Conservation (phyloP, 2,329 filamentous ascomycete species). For the Fusarium burgessii region DNA sequence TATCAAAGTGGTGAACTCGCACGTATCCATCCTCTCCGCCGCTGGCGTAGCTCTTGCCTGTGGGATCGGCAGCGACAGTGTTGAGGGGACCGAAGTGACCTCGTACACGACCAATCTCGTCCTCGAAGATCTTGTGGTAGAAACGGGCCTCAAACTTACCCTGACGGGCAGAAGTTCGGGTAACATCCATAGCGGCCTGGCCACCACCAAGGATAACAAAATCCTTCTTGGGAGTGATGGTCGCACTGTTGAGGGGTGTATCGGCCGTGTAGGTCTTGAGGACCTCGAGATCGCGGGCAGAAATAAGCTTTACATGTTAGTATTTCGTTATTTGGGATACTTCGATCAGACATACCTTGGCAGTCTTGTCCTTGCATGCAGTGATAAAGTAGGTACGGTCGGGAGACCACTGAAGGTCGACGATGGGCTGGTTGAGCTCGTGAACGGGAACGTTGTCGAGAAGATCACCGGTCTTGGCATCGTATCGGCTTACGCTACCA, state of each 20-base stretch:
- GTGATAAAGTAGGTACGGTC: slow-evolving; percentile 99
- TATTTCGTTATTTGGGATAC: not conserved
- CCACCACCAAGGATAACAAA: slow-evolving; percentile 98
- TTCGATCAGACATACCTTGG: slow-evolving; percentile 71
- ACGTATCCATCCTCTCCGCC: slow-evolving; percentile 99
- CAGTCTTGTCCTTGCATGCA: slow-evolving; percentile 96
- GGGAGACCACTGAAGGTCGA: slow-evolving; percentile 92
- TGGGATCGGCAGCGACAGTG: slow-evolving; percentile 93
- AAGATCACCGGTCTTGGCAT: slow-evolving; percentile 90
- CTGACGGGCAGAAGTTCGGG: slow-evolving; percentile 90
- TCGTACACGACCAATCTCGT: slow-evolving; percentile 96
- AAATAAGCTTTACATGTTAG: slow-evolving; percentile 71
- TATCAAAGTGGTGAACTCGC: slow-evolving; percentile 98
- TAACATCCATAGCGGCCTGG: slow-evolving; percentile 99
- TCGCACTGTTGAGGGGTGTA: slow-evolving; percentile 95
- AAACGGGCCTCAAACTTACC: slow-evolving; percentile 99
- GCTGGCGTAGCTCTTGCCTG: slow-evolving; percentile 91
- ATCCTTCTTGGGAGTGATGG: slow-evolving; percentile 95
- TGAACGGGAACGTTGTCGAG: slow-evolving; percentile 85
- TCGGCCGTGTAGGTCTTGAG: slow-evolving; percentile 94
- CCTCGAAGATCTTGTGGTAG: slow-evolving; percentile 99
- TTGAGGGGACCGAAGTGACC: slow-evolving; percentile 98
- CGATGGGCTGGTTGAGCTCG: slow-evolving; percentile 85
- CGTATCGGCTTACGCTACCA: slow-evolving; percentile 89
- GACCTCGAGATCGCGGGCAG: slow-evolving; percentile 86